These are phyloP conservation scores for Lathyrus aphaca DNA, from an alignment of 306 rosid species.

Conservation along the genomic window DNA sequence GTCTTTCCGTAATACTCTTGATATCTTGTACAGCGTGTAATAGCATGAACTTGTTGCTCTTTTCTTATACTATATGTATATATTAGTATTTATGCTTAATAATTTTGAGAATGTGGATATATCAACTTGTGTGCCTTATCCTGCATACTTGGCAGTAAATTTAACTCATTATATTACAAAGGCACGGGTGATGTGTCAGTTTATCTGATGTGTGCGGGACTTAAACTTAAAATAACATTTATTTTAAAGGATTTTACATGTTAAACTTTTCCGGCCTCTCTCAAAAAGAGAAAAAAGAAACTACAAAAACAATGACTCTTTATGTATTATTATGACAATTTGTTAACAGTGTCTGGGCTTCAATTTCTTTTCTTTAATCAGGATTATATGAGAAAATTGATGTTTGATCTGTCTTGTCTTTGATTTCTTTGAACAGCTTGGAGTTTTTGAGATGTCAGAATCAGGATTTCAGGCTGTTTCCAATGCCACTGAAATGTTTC, in stretches of 20 bases:
- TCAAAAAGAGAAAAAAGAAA: background rate
- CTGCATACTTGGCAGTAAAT: slow-evolving; percentile 4
- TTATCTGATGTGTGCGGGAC: slow-evolving; percentile 19
- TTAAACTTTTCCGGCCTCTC: background rate
- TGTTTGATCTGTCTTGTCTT: slow-evolving; percentile 32
- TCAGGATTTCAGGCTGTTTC: slow-evolving; percentile 70
- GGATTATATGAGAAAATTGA: slow-evolving; percentile 16
- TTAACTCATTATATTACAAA: slow-evolving; percentile 16
- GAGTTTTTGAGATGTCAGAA: slow-evolving; percentile 89
- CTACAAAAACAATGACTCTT: slow-evolving; percentile 4
- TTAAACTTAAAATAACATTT: slow-evolving; percentile 10
- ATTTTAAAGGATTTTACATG: slow-evolving; percentile 21
- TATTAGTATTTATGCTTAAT: slow-evolving; percentile 34
- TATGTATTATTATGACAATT: slow-evolving; percentile 24
- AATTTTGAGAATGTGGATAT: slow-evolving; percentile 28
- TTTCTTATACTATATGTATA: slow-evolving; percentile 13
- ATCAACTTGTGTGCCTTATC: background rate
- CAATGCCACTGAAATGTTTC: slow-evolving; percentile 80
- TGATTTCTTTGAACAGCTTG: slow-evolving; percentile 66
- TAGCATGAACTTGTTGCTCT: slow-evolving; percentile 18
- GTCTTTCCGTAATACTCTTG: background rate
- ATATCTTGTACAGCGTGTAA: slow-evolving; percentile 16
- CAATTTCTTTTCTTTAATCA: slow-evolving; percentile 14
- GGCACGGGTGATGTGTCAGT: slow-evolving; percentile 20
- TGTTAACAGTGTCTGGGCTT: slow-evolving; percentile 16